Evolutionary conservation across 1,139 yeast species (phyloP), one percentile per base, ranked within the genome.

Genomic region (Candida mesenterica): DNA sequence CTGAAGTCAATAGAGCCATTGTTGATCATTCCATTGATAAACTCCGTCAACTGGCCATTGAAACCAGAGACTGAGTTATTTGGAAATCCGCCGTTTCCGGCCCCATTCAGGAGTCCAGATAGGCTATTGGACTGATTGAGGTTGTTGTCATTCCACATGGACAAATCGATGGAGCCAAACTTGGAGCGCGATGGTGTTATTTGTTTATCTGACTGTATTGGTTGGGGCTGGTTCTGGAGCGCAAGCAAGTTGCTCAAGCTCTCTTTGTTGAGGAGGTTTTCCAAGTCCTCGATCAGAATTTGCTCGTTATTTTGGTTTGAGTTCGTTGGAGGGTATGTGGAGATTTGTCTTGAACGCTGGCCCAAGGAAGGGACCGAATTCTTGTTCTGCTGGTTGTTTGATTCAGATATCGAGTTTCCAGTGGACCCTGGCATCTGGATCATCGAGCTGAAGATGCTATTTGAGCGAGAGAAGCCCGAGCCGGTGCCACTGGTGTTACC

Each of bases 211-310:
- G 30, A 34, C 36, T 24, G 45, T 14, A 27, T 30, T 34, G 28
- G 43, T 31, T 15, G 33, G 4, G 28, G 28, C 19, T 32, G 42
- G 28, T 30, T 43, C 41, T 24, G 41, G 31, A 20, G 41, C n/a
- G 61, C 59, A 12, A 65, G 45, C 8, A 62, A 43, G 36, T 62
- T 61, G 19, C 65, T 57, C 31, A 62, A 43, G 39, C 71, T 65
- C 37, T 74, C 79, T 41, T 72, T 63, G 47, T 62, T 67, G 33
- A 70, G 47, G 26, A 66, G 63, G 28, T 54, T 62, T 40, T 74
- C 79, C 39, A 73, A 60, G 40, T 72, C 78, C 38, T 62, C 68
- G 9, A 60, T 37, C 3, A 63, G 47, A 13, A 62, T 53, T 18
- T 59, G 60, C 22, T 62, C 56, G 15, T 61, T 37, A 20, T 36